Conservation (phyloP, 2,329 filamentous ascomycete genomes). For the Trichoderma pleuroti region DNA sequence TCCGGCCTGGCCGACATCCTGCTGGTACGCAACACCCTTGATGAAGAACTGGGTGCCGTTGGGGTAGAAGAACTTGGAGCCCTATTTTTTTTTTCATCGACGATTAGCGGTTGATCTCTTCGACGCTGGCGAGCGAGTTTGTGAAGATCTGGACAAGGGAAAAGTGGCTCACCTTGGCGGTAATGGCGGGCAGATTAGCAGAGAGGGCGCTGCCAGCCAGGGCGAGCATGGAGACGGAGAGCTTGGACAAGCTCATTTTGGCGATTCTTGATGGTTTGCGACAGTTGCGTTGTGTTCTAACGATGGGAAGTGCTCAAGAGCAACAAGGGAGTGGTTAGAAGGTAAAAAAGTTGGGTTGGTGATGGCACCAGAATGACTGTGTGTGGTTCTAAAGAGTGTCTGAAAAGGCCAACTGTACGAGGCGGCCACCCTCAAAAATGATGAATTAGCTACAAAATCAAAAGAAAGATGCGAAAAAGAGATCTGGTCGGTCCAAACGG, state of each 20-base stretch:
- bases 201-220: slow-evolving; percentile 42
- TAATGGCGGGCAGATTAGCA: slow-evolving; percentile 54
- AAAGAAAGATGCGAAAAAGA: slow-evolving; percentile 16
- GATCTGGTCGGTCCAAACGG: not conserved
- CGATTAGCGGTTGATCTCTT: slow-evolving; percentile 9
- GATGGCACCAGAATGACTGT: not conserved
- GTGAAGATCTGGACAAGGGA: slow-evolving; percentile 2
- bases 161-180: slow-evolving; percentile 59
- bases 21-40: slow-evolving; percentile 92
- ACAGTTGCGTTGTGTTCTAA: not conserved
- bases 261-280: not conserved
- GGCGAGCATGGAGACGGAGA: slow-evolving; percentile 36
- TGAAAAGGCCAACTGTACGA: slow-evolving; percentile 27
- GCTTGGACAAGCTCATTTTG: slow-evolving; percentile 36
- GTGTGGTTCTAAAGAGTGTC: slow-evolving; percentile 29
- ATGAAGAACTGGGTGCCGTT: slow-evolving; percentile 70
- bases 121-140: not conserved
- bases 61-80: slow-evolving; percentile 86
- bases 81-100: slow-evolving; percentile 42
- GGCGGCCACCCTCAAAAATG: slow-evolving; percentile 24
- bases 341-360: slow-evolving; percentile 2
- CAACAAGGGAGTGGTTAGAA: slow-evolving; percentile 2
- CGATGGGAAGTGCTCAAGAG: slow-evolving; percentile 11
- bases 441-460: slow-evolving; percentile 14
- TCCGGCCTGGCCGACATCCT: slow-evolving; percentile 62